These are phyloP conservation scores for Auricularia sp. DNA, from an alignment of 768 basidiomycete species.

Conservation along the genomic window DNA sequence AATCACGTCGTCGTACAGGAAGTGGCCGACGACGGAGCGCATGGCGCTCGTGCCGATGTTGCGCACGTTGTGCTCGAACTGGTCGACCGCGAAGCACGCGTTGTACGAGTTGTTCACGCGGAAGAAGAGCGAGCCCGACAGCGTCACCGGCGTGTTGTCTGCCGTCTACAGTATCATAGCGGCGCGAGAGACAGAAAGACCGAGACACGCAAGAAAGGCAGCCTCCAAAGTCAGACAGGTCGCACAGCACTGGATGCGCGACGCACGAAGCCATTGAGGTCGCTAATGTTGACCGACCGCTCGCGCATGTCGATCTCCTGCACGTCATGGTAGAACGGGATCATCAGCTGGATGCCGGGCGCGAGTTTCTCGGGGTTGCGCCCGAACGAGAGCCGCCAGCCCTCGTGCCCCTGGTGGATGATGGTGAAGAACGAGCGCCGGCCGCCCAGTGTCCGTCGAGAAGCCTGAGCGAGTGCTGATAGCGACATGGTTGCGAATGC, in stretches of 20 bases:
- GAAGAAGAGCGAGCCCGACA: constrained; percentile 47
- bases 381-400: constrained; percentile 42
- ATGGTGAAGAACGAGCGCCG: constrained; percentile 34
- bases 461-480: too few relatives aligned
- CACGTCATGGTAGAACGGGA: constrained; percentile 37
- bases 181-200: not conserved
- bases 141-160: constrained; percentile 35
- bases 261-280: constrained; percentile 24
- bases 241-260: not conserved
- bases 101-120: constrained; percentile 42
- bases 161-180: not conserved
- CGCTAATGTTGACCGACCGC: constrained; percentile 23
- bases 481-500: too few relatives aligned
- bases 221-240: not conserved
- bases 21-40: constrained; percentile 40
- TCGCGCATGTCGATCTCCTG: constrained; percentile 37
- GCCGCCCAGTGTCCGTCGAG: too few relatives aligned
- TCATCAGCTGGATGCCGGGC: constrained; percentile 36
- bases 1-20: constrained; percentile 32
- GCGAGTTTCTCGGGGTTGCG: constrained; percentile 32
- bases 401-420: constrained; percentile 42
- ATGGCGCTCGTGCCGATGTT: constrained; percentile 46
- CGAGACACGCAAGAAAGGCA: not conserved
- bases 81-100: constrained; percentile 41
- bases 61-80: constrained; percentile 38